phyloP scores from a whole-genome alignment of 1,139 yeast genomes.

The Kurtzmaniella quercitrusa region DNA sequence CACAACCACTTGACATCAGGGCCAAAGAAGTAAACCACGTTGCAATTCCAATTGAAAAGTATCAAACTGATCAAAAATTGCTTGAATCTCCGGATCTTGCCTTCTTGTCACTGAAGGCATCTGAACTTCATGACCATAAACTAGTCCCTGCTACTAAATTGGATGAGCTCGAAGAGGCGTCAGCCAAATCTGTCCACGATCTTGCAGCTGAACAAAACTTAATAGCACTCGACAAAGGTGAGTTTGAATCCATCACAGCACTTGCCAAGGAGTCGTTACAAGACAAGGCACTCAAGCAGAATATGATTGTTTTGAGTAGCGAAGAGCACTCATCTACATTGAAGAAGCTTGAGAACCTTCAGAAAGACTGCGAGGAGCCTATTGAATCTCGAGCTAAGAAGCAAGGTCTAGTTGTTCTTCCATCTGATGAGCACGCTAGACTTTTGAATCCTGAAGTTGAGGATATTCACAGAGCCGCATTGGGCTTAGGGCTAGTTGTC shows the following conservation, averaged over 20 bases:
- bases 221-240: conserved; percentile 10
- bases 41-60: conserved; percentile 11
- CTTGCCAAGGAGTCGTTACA: conserved; percentile 13
- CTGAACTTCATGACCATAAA: conserved; percentile 13
- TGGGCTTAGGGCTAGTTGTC: background rate
- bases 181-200: conserved; percentile 20
- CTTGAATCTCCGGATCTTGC: conserved; percentile 19
- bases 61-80: conserved; percentile 12
- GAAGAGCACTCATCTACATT: background rate
- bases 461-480: background rate
- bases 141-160: conserved; percentile 11
- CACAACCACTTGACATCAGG: conserved; percentile 11
- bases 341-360: background rate
- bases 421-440: conserved; percentile 14
- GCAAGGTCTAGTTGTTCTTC: conserved; percentile 16
- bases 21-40: conserved; percentile 12
- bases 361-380: background rate
- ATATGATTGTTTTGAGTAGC: conserved; percentile 9
- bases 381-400: conserved; percentile 15
- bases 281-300: conserved; percentile 14
- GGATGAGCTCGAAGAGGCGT: conserved; percentile 8
- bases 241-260: conserved; percentile 10
- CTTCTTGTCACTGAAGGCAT: conserved; percentile 16
- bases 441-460: conserved; percentile 7
- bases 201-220: conserved; percentile 22